A percentile compares a stretch with the other conserved stretches of the same genome.
phyloP scores from a whole-genome alignment of 2,329 filamentous ascomycete species.

The Penicillium sp. region DNA sequence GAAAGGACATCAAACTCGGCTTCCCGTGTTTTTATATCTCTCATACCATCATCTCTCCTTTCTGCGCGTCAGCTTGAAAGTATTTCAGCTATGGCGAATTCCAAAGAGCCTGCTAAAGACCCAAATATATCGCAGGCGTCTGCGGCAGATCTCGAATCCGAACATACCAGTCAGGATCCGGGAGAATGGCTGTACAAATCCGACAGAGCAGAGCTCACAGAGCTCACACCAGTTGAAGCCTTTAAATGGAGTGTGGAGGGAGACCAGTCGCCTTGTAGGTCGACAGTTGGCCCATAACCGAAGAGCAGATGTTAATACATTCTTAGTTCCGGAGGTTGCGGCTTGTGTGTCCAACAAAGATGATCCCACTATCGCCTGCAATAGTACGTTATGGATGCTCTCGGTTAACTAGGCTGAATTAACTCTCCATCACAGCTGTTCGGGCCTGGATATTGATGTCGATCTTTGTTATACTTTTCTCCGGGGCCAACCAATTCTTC shows the following conservation, averaged over 20 bases:
- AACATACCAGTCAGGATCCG: conserved; percentile 1
- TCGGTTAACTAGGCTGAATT: not conserved
- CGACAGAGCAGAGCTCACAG: conserved; percentile 23
- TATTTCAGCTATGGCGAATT: not conserved
- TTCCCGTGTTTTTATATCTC: no score
- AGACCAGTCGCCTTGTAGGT: conserved; percentile 38
- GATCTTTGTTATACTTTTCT: conserved; percentile 24
- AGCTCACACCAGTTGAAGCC: conserved; percentile 36
- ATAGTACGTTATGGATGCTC: conserved; percentile 20
- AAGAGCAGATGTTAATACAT: not conserved
- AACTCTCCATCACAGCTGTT: conserved; percentile 19
- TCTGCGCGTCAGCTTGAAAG: not conserved
- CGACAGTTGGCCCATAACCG: conserved; percentile 1
- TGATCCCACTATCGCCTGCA: conserved; percentile 32
- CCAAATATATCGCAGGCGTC: not conserved
- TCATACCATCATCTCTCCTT: not conserved
- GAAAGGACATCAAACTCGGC: not conserved
- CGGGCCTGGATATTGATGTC: conserved; percentile 31
- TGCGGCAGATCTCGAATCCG: conserved; percentile 9
- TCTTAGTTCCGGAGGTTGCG: conserved; percentile 37
- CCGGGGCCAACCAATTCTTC: conserved; percentile 26
- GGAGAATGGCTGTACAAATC: conserved; percentile 6
- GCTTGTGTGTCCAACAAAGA: conserved; percentile 38
- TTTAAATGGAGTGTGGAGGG: conserved; percentile 40
- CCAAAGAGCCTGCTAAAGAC: not conserved